Conservation (phyloP, 1,139 yeast species). For the Yarrowia galli region DNA sequence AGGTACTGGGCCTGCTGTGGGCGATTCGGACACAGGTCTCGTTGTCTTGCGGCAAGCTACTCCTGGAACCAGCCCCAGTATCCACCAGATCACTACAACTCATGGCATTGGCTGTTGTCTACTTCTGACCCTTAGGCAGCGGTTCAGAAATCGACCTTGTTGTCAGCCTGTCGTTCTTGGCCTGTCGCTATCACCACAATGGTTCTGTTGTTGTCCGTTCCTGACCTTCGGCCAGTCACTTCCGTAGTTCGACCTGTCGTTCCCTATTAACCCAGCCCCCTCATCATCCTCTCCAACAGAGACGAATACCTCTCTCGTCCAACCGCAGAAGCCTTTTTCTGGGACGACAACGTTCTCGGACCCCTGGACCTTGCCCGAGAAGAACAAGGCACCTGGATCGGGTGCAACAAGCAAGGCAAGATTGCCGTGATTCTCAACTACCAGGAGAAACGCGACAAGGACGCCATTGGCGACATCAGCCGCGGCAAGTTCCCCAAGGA, state of each 20-base stretch:
- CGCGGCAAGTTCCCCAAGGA: slow-evolving; percentile 75
- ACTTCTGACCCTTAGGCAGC: too few relatives aligned
- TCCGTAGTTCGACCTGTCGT: too few relatives aligned
- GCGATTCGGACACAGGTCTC: too few relatives aligned
- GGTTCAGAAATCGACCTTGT: too few relatives aligned
- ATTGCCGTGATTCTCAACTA: slow-evolving; percentile 80
- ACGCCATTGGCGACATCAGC: slow-evolving; percentile 57
- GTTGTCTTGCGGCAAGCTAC: too few relatives aligned
- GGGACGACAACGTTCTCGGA: slow-evolving; percentile 60
- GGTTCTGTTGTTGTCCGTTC: too few relatives aligned
- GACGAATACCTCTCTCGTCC: slow-evolving; percentile 83
- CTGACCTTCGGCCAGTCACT: not conserved
- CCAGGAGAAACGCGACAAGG: slow-evolving; percentile 54
- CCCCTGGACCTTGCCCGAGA: slow-evolving; percentile 78
- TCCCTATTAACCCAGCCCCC: slow-evolving; percentile 50
- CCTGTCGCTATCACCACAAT: too few relatives aligned
- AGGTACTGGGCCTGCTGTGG: too few relatives aligned
- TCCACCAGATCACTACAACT: too few relatives aligned
- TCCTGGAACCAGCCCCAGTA: too few relatives aligned
- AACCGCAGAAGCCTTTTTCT: slow-evolving; percentile 68
- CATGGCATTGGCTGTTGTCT: too few relatives aligned
- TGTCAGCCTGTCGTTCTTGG: too few relatives aligned
- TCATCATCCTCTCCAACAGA: slow-evolving; percentile 78
- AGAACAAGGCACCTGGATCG: slow-evolving; percentile 94
- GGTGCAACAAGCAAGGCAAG: slow-evolving; percentile 67